Percentiles rank a stretch among this genome's conserved stretches.
Conservation (phyloP, 441 rosid species). For the Francoa sonchifolia region DNA sequence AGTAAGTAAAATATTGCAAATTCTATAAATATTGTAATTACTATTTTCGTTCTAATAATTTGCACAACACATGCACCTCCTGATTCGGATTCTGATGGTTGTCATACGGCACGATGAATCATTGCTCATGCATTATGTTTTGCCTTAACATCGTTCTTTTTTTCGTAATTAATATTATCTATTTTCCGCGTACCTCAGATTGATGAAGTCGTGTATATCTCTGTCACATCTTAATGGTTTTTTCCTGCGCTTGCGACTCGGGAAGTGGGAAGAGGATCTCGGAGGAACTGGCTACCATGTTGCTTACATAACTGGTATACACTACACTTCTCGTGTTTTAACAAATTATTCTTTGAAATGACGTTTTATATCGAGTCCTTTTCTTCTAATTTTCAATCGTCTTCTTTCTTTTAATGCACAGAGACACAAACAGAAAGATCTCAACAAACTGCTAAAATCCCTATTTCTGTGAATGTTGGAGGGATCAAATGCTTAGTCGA, state of each 20-base stretch:
- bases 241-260: constrained; percentile 67
- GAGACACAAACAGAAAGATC: constrained; percentile 27
- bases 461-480: constrained; percentile 44
- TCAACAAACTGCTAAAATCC: constrained; percentile 15
- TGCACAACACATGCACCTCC: background rate
- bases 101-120: no score
- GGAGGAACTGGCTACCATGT: constrained; percentile 71
- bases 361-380: no score
- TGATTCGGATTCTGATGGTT: constrained; percentile 1
- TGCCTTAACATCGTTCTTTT: background rate
- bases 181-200: constrained; percentile 27
- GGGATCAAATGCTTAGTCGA: constrained; percentile 50
- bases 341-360: background rate
- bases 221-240: constrained; percentile 52
- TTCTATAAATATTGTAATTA: no score
- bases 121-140: no score
- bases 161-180: constrained; percentile 1
- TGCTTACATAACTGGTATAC: constrained; percentile 62
- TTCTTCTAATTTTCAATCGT: no score
- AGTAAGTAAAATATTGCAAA: no score
- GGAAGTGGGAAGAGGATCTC: constrained; percentile 64
- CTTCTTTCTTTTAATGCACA: constrained; percentile 10
- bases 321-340: background rate
- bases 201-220: constrained; percentile 38
- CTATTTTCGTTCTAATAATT: no score